These are phyloP conservation scores for Talaromyces amestolkiae DNA, from an alignment of 2,329 filamentous ascomycete species.

Conservation along the genomic window DNA sequence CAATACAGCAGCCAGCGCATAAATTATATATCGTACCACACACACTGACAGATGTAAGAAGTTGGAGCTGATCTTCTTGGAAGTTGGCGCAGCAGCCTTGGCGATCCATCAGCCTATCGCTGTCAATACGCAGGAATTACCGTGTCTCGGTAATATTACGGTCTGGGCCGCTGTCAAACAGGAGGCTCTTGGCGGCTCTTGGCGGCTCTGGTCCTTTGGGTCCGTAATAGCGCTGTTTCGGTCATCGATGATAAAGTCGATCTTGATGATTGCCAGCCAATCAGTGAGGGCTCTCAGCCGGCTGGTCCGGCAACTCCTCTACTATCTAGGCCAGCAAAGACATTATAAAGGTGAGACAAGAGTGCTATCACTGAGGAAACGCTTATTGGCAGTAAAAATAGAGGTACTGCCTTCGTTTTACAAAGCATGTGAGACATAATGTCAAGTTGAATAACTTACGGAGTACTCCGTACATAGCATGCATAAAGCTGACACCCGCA, in stretches of 20 bases:
- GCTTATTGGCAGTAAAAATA: not conserved
- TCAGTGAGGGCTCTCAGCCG: not conserved
- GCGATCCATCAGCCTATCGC: not conserved
- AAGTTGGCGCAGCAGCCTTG: constrained; percentile 17
- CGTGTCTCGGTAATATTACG: constrained; percentile 4
- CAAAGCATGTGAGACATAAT: not conserved
- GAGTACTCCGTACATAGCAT: too few species aligned
- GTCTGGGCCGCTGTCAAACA: not conserved
- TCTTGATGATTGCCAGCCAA: not conserved
- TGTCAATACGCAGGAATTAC: not conserved
- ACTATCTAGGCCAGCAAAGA: not conserved
- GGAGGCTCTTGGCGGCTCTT: not conserved
- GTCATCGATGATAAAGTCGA: not conserved
- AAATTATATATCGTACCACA: not conserved
- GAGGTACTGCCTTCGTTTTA: not conserved
- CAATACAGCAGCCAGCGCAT: not conserved
- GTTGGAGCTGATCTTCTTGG: not conserved
- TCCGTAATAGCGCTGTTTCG: not conserved
- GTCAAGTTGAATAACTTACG: not conserved
- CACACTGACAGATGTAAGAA: not conserved
- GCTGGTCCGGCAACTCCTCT: not conserved
- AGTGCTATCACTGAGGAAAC: not conserved
- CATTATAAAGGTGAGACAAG: not conserved
- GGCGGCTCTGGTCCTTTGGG: not conserved
- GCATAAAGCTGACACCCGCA: not conserved